Percentiles rank a stretch among this genome's conserved stretches.
Conservation (phyloP, 2,329 filamentous ascomycete genomes). For the Paecilomyces sp. region DNA sequence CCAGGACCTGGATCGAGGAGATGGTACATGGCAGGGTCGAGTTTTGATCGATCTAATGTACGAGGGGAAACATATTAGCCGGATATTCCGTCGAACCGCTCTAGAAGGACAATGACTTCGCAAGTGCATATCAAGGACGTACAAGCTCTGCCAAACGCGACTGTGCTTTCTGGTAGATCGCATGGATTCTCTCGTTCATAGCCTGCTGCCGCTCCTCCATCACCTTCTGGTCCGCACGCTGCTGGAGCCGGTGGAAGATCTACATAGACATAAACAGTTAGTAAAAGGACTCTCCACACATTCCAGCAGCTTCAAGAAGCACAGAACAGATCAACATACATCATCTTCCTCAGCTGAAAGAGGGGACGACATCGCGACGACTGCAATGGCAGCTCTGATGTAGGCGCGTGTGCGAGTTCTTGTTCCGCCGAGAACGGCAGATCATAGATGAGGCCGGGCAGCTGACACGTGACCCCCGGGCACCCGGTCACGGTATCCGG, state of each 20-base stretch:
- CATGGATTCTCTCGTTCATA: conserved; percentile 51
- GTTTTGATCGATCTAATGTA: conserved; percentile 64
- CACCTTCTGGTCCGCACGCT: conserved; percentile 52
- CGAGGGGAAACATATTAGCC: conserved; percentile 8
- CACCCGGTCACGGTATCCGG: neutral
- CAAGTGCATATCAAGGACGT: conserved; percentile 16
- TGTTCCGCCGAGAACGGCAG: neutral
- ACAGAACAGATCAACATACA: conserved; percentile 15
- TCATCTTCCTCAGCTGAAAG: conserved; percentile 36
- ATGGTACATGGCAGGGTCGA: conserved; percentile 81
- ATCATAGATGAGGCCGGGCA: neutral
- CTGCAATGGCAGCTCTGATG: conserved; percentile 21
- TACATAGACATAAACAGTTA: conserved; percentile 13
- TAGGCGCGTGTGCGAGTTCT: conserved; percentile 2
- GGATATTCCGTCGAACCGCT: conserved; percentile 6
- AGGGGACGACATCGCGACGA: conserved; percentile 37
- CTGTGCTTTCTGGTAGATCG: conserved; percentile 57
- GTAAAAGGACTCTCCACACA: neutral
- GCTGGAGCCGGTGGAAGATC: conserved; percentile 32
- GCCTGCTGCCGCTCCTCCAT: conserved; percentile 54
- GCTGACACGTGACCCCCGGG: neutral
- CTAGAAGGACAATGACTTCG: neutral
- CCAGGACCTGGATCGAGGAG: conserved; percentile 74
- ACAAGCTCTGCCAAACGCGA: conserved; percentile 60
- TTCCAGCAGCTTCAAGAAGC: neutral